Conservation (phyloP, 176 grass and related monocot genomes). For the Paspalum vaginatum region DNA sequence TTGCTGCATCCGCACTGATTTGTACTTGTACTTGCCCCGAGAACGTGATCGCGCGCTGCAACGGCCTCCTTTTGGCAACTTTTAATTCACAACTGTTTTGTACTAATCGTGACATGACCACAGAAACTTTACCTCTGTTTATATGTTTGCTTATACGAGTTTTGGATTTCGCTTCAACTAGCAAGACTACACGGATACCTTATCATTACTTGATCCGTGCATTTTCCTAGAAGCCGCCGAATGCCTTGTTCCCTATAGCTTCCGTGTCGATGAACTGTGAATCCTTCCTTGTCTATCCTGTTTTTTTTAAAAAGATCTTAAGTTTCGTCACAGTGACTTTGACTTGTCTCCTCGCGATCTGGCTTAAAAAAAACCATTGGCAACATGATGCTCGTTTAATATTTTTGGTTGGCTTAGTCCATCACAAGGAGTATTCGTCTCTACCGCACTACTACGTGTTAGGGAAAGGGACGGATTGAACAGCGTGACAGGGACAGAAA, state of each 20-base stretch:
- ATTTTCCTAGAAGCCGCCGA: not conserved
- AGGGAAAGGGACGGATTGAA: not conserved
- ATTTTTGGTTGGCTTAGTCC: not conserved
- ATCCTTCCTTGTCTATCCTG: not conserved
- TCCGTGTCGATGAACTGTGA: not conserved
- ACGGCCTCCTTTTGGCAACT: too few relatives aligned
- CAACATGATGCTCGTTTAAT: not conserved
- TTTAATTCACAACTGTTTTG: too few relatives aligned
- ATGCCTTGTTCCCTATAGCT: slow-evolving; percentile 17
- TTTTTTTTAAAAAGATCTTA: too few relatives aligned
- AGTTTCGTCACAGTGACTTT: too few relatives aligned
- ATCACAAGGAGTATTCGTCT: too few relatives aligned
- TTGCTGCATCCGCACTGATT: slow-evolving; percentile 10
- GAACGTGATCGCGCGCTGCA: not conserved
- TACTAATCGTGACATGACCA: too few relatives aligned
- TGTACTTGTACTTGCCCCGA: not conserved
- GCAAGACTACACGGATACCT: not conserved
- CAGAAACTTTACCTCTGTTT: too few relatives aligned
- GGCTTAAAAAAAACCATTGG: not conserved
- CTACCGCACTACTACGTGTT: not conserved
- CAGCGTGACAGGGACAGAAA: not conserved
- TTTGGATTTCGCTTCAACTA: too few relatives aligned
- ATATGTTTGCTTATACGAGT: too few relatives aligned
- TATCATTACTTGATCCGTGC: not conserved
- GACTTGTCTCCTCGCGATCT: not conserved